Conservation (phyloP, 345 rosid species). For the Euphorbia lathyris region DNA sequence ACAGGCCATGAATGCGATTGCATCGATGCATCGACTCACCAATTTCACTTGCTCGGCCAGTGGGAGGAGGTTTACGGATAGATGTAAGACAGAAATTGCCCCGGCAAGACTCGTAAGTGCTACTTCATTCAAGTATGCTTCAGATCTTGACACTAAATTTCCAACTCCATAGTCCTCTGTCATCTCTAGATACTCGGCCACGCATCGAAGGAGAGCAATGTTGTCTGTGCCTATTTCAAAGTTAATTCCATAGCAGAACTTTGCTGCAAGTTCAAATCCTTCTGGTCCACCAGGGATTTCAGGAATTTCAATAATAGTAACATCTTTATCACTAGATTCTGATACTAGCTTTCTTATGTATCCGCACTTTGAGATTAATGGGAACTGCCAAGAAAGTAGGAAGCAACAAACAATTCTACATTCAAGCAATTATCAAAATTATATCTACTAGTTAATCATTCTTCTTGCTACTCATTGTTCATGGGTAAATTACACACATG, state of each 20-base stretch:
- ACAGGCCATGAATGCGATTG: conserved; percentile 69
- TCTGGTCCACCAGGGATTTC: conserved; percentile 70
- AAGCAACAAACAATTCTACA: background rate
- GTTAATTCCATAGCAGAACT: conserved; percentile 88
- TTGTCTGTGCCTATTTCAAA: conserved; percentile 78
- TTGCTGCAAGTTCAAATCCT: conserved; percentile 83
- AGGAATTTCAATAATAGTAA: conserved; percentile 45
- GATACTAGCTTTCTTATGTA: conserved; percentile 61
- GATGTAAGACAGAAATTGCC: conserved; percentile 60
- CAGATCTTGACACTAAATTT: conserved; percentile 65
- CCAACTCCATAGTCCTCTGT: conserved; percentile 73
- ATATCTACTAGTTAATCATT: background rate
- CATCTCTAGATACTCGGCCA: conserved; percentile 88
- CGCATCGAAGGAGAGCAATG: conserved; percentile 74
- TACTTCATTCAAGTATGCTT: conserved; percentile 76
- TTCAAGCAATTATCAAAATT: background rate
- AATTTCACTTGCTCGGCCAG: conserved; percentile 76
- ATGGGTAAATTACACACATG: too few species aligned
- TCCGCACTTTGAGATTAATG: conserved; percentile 77
- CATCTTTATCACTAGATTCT: conserved; percentile 52
- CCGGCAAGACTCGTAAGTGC: conserved; percentile 68
- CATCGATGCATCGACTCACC: conserved; percentile 71
- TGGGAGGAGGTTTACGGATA: conserved; percentile 50
- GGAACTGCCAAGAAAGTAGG: conserved; percentile 53
- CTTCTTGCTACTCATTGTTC: too few species aligned